These are phyloP conservation scores for Cryptococcus deneoformans DNA, from an alignment of 1,284 basidiomycete species.

Conservation along the genomic window DNA sequence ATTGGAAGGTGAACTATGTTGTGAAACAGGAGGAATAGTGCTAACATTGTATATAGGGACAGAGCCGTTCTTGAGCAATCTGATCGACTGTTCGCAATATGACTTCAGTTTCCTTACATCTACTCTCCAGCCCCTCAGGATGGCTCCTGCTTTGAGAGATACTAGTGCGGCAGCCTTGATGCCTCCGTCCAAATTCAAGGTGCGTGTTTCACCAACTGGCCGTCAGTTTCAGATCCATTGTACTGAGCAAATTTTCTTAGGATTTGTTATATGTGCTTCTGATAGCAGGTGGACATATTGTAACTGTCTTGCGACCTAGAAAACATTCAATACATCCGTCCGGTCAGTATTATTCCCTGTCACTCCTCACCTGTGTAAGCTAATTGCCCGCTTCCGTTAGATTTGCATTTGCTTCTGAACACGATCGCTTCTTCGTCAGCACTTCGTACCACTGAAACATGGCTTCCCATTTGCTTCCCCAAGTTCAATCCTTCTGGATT, in stretches of 20 bases:
- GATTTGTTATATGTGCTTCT: slow-evolving; percentile 89
- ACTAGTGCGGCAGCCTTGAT: slow-evolving; percentile 71
- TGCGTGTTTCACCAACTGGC: slow-evolving; percentile 34
- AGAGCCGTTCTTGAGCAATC: slow-evolving; percentile 70
- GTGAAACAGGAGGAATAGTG: background rate
- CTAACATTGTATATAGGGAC: slow-evolving; percentile 57
- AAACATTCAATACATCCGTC: slow-evolving; percentile 95
- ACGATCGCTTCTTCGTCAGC: slow-evolving; percentile 62
- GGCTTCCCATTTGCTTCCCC: slow-evolving; percentile 94
- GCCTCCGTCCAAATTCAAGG: slow-evolving; percentile 75
- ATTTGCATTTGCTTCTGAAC: slow-evolving; percentile 83
- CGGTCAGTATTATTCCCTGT: slow-evolving; percentile 54
- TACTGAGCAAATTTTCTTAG: slow-evolving; percentile 49
- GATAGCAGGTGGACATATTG: slow-evolving; percentile 70
- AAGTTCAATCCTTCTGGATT: slow-evolving; percentile 90
- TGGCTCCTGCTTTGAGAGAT: slow-evolving; percentile 66
- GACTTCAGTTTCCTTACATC: slow-evolving; percentile 78
- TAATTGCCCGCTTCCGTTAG: slow-evolving; percentile 47
- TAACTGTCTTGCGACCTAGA: slow-evolving; percentile 83
- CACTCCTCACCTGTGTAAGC: background rate
- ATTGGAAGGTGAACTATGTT: slow-evolving; percentile 62
- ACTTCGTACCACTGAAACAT: slow-evolving; percentile 76
- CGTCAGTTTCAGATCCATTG: background rate
- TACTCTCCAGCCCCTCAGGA: slow-evolving; percentile 72
- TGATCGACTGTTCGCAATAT: slow-evolving; percentile 67